These are phyloP conservation scores for Colletotrichum trifolii DNA, from an alignment of 2,329 filamentous ascomycete species.

Conservation along the genomic window DNA sequence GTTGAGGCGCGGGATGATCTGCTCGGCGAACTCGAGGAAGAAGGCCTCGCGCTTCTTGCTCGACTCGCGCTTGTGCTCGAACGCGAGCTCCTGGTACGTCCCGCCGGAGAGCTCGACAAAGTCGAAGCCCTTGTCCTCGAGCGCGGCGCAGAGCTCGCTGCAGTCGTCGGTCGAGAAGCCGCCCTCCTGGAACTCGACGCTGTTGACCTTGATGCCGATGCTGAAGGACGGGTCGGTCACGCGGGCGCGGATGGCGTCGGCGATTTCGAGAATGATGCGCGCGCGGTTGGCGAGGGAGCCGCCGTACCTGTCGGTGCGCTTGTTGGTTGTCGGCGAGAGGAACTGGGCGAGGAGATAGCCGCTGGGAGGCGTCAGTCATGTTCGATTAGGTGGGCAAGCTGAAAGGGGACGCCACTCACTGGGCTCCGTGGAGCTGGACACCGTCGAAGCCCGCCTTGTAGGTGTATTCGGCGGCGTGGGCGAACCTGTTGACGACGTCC, in stretches of 20 bases:
- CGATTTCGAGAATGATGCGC: constrained; percentile 58
- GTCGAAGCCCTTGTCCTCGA: constrained; percentile 62
- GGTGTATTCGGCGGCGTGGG: constrained; percentile 65
- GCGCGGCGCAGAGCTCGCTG: constrained; percentile 55
- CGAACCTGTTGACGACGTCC: constrained; percentile 63
- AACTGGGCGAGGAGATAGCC: constrained; percentile 61
- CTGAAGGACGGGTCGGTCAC: constrained; percentile 51
- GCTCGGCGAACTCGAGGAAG: constrained; percentile 70
- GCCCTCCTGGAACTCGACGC: constrained; percentile 65
- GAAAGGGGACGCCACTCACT: constrained; percentile 40
- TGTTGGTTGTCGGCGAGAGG: constrained; percentile 54
- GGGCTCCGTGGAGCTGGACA: constrained; percentile 59
- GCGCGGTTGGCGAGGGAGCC: constrained; percentile 59
- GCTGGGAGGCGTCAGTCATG: constrained; percentile 7
- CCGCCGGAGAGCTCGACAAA: constrained; percentile 71
- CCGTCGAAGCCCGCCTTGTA: constrained; percentile 66
- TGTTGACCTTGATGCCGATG: constrained; percentile 69
- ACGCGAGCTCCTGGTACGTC: constrained; percentile 66
- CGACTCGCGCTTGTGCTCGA: constrained; percentile 62
- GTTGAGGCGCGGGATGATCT: constrained; percentile 54
- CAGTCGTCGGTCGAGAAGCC: constrained; percentile 64
- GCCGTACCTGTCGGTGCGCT: constrained; percentile 59
- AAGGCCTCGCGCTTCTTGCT: constrained; percentile 68
- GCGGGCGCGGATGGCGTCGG: constrained; percentile 47
- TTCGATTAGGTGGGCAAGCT: neutral